Evolutionary conservation across 805 yeast genomes (phyloP), one percentile per base, ranked within the genome.

Genomic region (Saturnispora quitensis): DNA sequence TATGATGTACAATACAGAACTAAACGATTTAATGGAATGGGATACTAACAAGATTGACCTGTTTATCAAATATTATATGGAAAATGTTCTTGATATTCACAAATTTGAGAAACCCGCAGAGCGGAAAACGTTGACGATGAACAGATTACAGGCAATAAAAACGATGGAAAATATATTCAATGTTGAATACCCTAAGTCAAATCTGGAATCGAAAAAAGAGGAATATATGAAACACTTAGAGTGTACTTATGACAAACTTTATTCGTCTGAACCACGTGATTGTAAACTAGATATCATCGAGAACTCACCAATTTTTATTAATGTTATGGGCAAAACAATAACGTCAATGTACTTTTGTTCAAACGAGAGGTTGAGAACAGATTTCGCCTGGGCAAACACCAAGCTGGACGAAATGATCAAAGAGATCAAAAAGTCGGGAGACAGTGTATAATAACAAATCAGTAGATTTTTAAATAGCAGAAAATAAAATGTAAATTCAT

Each of bases 51-150:
- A 75, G 51, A 69, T 74, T 3, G 70, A 70, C 4, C 62, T 69
- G 27, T 84, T 80, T 62, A 62, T 81, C 27, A 67, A 73, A 22
- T 78, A 84, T 80, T 57, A 52, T 45, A 51, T 24, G 7, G 15
- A 22, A 2, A 38, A 36, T 17, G 36, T 51, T 18, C 25, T 38
- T 17, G 34, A 47, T 28, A 18, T 27, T 17, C 48, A 44, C 27
- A 44, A 28, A 10, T 9, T 36, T 5, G 20, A 13, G 12, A 22
- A 27, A 28, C 20, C 33, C 7, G 17, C 10, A 3, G 12, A 24
- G 4, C 12, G 34, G 10, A 27, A 36, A 31, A 36, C 40, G 4
- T 13, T 18, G 2, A 25, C 25, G 2, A 25, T 49, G 47, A 44
- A 44, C 31, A 44, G 31, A 38, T 8, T 27, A n/a, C 48, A 50